Conservation (phyloP, 2,329 filamentous ascomycete genomes). For the Cladophialophora yegresii region DNA sequence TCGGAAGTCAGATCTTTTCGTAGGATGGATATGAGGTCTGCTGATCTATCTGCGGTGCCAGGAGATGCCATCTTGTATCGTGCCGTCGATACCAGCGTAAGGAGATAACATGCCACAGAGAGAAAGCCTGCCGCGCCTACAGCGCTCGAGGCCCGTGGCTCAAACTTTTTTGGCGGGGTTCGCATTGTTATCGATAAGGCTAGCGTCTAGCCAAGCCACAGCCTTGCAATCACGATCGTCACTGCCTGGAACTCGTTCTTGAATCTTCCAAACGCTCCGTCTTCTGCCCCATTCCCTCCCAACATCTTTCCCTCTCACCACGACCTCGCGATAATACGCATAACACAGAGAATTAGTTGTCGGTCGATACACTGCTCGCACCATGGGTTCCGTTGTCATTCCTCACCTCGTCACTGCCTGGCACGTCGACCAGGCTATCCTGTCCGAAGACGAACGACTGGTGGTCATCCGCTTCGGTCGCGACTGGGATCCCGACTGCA, state of each 20-base stretch:
- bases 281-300: neutral
- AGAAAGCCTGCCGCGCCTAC: neutral
- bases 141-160: neutral
- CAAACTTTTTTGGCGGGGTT: constrained; percentile 14
- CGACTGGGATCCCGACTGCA: constrained; percentile 69
- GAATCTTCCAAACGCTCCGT: constrained; percentile 8
- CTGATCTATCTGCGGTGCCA: constrained; percentile 21
- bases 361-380: neutral
- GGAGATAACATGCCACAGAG: neutral
- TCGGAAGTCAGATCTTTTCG: constrained; percentile 79
- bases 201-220: constrained; percentile 7
- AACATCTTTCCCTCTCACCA: neutral
- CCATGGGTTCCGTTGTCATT: constrained; percentile 50
- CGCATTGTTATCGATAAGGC: constrained; percentile 14
- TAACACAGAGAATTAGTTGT: neutral
- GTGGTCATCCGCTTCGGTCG: constrained; percentile 93
- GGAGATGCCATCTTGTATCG: constrained; percentile 16
- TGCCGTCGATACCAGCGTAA: neutral
- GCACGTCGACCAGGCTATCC: constrained; percentile 98
- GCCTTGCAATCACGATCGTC: neutral
- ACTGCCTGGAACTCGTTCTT: constrained; percentile 4
- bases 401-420: constrained; percentile 89
- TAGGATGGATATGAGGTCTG: constrained; percentile 45
- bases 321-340: neutral
- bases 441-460: constrained; percentile 84